phyloP scores from a whole-genome alignment of 2,329 filamentous ascomycete genomes.

The Trichoderma arundinaceum region DNA sequence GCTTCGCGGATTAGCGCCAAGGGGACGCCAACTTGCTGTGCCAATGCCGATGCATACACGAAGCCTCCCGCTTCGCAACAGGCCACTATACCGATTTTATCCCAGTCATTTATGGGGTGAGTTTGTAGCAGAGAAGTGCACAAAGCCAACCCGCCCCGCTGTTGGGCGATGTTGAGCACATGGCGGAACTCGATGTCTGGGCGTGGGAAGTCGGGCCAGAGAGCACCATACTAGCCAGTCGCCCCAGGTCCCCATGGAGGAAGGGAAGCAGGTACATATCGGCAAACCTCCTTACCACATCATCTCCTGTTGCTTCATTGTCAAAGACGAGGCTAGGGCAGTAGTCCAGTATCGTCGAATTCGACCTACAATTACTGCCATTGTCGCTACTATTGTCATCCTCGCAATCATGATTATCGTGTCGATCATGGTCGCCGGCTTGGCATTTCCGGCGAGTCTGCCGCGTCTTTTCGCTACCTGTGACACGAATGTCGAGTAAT shows the following conservation, averaged over 20 bases:
- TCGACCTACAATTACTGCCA: slow-evolving; percentile 26
- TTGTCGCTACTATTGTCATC: slow-evolving; percentile 30
- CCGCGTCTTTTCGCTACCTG: slow-evolving; percentile 48
- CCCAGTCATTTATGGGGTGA: slow-evolving; percentile 56
- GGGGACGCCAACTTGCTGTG: slow-evolving; percentile 47
- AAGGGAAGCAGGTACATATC: slow-evolving; percentile 51
- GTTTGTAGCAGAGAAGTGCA: slow-evolving; percentile 56
- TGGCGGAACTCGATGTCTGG: slow-evolving; percentile 61
- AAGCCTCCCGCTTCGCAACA: slow-evolving; percentile 64
- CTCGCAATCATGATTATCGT: not conserved
- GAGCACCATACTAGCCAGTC: slow-evolving; percentile 57
- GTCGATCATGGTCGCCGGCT: not conserved
- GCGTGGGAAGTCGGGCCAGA: slow-evolving; percentile 52
- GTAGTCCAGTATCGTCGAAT: slow-evolving; percentile 40
- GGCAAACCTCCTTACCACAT: slow-evolving; percentile 50
- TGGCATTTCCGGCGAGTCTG: slow-evolving; percentile 43
- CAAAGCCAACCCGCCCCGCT: slow-evolving; percentile 56
- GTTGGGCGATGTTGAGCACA: slow-evolving; percentile 61
- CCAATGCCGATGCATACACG: slow-evolving; percentile 59
- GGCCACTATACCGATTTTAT: slow-evolving; percentile 51
- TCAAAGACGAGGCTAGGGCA: slow-evolving; percentile 55
- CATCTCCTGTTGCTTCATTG: slow-evolving; percentile 54
- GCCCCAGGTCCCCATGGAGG: slow-evolving; percentile 52
- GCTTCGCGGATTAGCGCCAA: slow-evolving; percentile 59
- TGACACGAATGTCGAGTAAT: slow-evolving; percentile 61